phyloP scores from a whole-genome alignment of 1,284 basidiomycete species.

The Vanrija pseudolonga region DNA sequence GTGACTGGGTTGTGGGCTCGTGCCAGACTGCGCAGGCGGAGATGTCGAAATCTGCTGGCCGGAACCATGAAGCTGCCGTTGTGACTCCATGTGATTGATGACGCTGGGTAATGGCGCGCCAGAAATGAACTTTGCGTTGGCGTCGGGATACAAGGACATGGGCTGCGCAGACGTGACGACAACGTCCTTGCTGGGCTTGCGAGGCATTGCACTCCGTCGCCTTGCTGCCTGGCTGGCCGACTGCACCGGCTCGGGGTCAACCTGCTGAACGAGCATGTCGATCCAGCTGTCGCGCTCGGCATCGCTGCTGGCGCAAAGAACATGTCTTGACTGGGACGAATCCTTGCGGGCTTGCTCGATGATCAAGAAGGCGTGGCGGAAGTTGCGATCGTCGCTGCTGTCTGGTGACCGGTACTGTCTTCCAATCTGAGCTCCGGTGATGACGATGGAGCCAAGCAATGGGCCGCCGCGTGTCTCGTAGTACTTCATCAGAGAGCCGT shows the following conservation, averaged over 20 bases:
- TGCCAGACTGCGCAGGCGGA: neutral
- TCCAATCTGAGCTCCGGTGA: conserved; percentile 83
- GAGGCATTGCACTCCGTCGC: conserved; percentile 26
- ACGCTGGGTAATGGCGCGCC: conserved; percentile 49
- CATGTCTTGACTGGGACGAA: conserved; percentile 72
- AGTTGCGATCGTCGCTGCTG: conserved; percentile 77
- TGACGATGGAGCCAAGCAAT: conserved; percentile 80
- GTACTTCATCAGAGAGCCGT: conserved; percentile 83
- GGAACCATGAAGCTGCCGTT: conserved; percentile 13
- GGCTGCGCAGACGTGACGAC: conserved; percentile 58
- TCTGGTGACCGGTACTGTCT: conserved; percentile 59
- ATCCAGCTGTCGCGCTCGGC: conserved; percentile 91
- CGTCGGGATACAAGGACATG: conserved; percentile 58
- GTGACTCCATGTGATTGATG: conserved; percentile 43
- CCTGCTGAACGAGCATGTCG: conserved; percentile 77
- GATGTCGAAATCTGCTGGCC: neutral
- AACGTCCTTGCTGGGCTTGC: conserved; percentile 60
- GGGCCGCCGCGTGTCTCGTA: conserved; percentile 90
- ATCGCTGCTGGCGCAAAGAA: conserved; percentile 94
- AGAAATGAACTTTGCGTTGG: conserved; percentile 60
- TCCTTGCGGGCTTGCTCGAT: conserved; percentile 66
- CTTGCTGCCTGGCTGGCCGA: conserved; percentile 6
- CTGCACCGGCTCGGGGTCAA: conserved; percentile 29
- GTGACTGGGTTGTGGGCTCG: neutral
- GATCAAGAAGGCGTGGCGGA: conserved; percentile 93